These are phyloP conservation scores for Gossypium stocksii DNA, from an alignment of 345 rosid genomes.

Conservation along the genomic window DNA sequence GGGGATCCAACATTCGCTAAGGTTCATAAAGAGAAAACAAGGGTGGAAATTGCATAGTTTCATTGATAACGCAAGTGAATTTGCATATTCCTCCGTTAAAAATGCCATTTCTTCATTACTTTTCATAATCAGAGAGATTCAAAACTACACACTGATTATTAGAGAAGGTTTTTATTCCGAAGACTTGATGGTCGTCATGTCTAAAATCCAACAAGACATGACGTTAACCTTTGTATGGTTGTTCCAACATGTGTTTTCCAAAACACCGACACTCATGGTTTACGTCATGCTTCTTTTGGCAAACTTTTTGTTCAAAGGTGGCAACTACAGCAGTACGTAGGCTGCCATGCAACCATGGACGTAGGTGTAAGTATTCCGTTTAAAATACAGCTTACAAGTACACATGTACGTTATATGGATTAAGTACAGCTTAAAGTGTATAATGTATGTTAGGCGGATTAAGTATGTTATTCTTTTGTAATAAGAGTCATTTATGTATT, in stretches of 20 bases:
- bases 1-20: conserved; percentile 50
- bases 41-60: too few species aligned
- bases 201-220: conserved; percentile 49
- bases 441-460: too few species aligned
- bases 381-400: too few species aligned
- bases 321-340: too few species aligned
- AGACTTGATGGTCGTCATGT: conserved; percentile 35
- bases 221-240: conserved; percentile 61
- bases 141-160: conserved; percentile 39
- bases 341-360: too few species aligned
- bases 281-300: conserved; percentile 64
- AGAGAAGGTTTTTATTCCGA: conserved; percentile 31
- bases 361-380: too few species aligned
- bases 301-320: too few species aligned
- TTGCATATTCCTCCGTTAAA: conserved; percentile 46
- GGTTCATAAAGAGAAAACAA: conserved; percentile 52
- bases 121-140: conserved; percentile 64
- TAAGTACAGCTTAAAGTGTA: too few species aligned
- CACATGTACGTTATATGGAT: too few species aligned
- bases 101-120: conserved; percentile 69
- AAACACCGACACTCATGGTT: conserved; percentile 68
- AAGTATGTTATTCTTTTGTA: too few species aligned
- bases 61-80: conserved; percentile 26
- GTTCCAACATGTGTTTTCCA: conserved; percentile 55
- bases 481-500: too few species aligned